Evolutionary conservation across 2,329 filamentous ascomycete genomes (phyloP).

Genomic region (Hypoxylon sp.): DNA sequence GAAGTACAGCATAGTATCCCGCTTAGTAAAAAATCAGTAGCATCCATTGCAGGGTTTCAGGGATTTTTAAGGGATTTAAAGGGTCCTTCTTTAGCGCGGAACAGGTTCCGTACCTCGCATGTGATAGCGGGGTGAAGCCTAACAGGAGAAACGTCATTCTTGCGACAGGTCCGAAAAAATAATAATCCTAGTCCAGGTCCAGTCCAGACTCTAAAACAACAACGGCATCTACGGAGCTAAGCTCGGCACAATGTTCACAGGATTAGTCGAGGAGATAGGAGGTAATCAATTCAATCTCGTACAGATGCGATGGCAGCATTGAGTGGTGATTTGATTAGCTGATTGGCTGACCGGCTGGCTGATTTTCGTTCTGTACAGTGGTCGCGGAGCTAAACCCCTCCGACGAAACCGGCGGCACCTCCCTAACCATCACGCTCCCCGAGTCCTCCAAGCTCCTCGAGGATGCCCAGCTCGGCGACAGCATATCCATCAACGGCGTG

Average conservation of each 20-base stretch:
- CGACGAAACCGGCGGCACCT: conserved; percentile 89
- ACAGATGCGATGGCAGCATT: not conserved
- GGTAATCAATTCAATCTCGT: conserved; percentile 69
- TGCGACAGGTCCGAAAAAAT: conserved; percentile 25
- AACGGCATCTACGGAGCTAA: conserved; percentile 19
- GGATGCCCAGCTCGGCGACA: conserved; percentile 91
- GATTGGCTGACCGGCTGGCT: conserved; percentile 22
- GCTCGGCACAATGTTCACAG: conserved; percentile 84
- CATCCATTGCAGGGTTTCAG: not conserved
- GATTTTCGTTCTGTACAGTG: conserved; percentile 66
- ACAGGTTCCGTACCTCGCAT: conserved; percentile 31
- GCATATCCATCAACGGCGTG: conserved; percentile 94
- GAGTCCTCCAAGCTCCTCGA: conserved; percentile 79
- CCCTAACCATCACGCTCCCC: conserved; percentile 84
- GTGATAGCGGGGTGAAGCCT: conserved; percentile 41
- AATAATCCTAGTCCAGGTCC: not conserved
- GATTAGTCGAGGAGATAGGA: conserved; percentile 92
- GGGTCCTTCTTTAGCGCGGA: conserved; percentile 33
- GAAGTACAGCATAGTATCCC: conserved; percentile 5
- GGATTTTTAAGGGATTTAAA: conserved; percentile 6
- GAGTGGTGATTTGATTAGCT: conserved; percentile 18
- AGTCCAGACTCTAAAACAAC: conserved; percentile 1
- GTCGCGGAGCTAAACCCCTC: conserved; percentile 85
- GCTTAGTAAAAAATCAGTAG: conserved; percentile 13
- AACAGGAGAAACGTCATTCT: conserved; percentile 40